Percentiles rank a stretch among this genome's conserved stretches.
phyloP scores from a whole-genome alignment of 1,284 basidiomycete species.

The Trichosporon sp. region DNA sequence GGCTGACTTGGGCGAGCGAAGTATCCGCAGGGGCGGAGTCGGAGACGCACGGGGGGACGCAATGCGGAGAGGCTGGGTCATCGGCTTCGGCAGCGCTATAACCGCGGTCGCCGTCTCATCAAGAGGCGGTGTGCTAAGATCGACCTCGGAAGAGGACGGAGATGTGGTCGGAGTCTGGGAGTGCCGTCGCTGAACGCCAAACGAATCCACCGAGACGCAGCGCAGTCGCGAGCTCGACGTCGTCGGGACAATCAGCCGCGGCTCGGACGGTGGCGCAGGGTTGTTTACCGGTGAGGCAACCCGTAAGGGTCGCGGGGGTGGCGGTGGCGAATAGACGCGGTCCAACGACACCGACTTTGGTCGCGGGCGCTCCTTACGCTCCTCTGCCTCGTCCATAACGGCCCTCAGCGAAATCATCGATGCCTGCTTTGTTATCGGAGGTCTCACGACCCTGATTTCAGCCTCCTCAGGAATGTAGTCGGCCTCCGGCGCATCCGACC shows the following conservation, averaged over 20 bases:
- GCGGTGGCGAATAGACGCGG: conserved; percentile 16
- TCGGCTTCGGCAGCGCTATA: background rate
- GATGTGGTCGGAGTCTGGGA: conserved; percentile 2
- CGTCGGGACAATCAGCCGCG: background rate
- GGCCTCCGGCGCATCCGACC: background rate
- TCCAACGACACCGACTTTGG: background rate
- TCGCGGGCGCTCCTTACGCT: background rate
- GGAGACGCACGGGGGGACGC: background rate
- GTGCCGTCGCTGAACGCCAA: conserved; percentile 9
- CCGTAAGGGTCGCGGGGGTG: conserved; percentile 11
- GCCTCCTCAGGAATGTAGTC: background rate
- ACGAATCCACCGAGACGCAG: conserved; percentile 14
- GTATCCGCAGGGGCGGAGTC: background rate
- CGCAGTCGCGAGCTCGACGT: conserved; percentile 3
- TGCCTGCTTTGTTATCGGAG: background rate
- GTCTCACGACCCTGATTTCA: conserved; percentile 2
- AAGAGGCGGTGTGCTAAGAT: conserved; percentile 15
- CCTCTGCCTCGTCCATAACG: background rate
- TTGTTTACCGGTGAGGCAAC: background rate
- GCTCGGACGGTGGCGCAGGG: background rate
- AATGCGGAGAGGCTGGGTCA: background rate
- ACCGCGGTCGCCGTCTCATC: background rate
- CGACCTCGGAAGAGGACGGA: conserved; percentile 14
- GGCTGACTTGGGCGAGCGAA: background rate
- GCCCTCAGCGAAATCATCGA: background rate